phyloP scores from a whole-genome alignment of 441 rosid species.

The Populus hybrid region DNA sequence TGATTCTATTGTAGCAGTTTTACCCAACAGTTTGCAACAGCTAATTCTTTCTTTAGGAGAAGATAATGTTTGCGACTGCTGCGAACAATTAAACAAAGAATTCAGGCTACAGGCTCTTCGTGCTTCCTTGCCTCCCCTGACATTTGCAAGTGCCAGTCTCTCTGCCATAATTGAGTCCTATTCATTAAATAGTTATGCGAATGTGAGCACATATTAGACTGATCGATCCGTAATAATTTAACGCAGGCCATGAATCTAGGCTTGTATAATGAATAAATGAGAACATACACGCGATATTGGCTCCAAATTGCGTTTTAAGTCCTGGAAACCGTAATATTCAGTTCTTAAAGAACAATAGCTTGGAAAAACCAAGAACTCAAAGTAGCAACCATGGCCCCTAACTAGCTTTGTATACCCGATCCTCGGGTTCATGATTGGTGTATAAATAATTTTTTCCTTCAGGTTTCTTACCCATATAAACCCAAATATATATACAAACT shows the following conservation, averaged over 20 bases:
- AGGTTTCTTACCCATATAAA: fast-evolving
- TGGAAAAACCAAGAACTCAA: background rate
- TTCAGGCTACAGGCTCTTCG: background rate
- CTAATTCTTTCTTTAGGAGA: background rate
- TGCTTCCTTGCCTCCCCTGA: constrained; percentile 4
- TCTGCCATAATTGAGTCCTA: background rate
- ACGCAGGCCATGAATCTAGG: constrained; percentile 10
- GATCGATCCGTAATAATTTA: background rate
- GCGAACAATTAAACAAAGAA: background rate
- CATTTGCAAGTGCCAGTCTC: background rate
- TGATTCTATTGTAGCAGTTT: background rate
- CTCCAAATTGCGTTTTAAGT: background rate
- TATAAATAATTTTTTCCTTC: too few species aligned
- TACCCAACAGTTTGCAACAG: background rate
- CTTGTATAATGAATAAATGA: background rate
- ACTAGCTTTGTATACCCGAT: background rate
- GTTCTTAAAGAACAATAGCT: background rate
- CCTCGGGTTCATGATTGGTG: fast-evolving
- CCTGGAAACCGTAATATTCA: background rate
- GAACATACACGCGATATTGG: background rate
- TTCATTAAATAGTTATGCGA: constrained; percentile 5
- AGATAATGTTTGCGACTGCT: background rate
- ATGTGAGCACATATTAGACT: background rate
- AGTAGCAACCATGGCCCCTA: background rate
- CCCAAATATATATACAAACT: too few species aligned